Evolutionary conservation across 345 rosid species (phyloP), one percentile per base, ranked within the genome.

Genomic region (Euclidium syriacum): DNA sequence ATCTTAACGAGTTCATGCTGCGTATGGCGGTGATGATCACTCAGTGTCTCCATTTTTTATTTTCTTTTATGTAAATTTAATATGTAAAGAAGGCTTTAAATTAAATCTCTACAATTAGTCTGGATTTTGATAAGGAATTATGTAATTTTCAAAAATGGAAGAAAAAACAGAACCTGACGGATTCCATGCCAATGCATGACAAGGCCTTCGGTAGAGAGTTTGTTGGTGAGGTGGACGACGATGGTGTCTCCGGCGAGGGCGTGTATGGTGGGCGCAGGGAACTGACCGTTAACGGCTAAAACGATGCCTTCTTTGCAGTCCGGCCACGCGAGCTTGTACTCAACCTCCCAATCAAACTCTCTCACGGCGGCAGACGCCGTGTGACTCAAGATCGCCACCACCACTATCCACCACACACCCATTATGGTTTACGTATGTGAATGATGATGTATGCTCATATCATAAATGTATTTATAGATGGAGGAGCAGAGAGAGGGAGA

Each of bases 151-250:
- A 18, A 46, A n/a, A 4, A 23, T 3, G 4, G 0, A 52, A 50
- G 0, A 40, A 2, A 34, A n/a, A 1, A 18, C 0, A 10, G 3
- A 23, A 72, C 82, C 88, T 91, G 98, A 78, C 96, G 76, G 59
- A 88, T 91, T 20, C 95, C 98, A 73, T 91, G 98, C 98, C 98
- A 91, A 69, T 91, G 96, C 33, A 91, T 86, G 35, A 84, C 98
- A 42, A 86, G 86, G 1, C 95, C 95, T 42, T 91, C 95, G 0
- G 98, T 86, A 40, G 38, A 4, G 56, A 91, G 87, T 56, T 80
- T 88, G 68, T 86, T 91, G 3, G 81, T 84, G 59, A 91, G 87
- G 7, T 84, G 72, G 0, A 91, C 78, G 18, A 76, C 70, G 51
- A 91, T 72, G 57, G 73, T 78, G 43, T 91, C 95, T 16, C 96